Percentiles rank a stretch among this genome's conserved stretches.
Conservation (phyloP, 306 rosid species). For the Elaeagnus macrophylla region DNA sequence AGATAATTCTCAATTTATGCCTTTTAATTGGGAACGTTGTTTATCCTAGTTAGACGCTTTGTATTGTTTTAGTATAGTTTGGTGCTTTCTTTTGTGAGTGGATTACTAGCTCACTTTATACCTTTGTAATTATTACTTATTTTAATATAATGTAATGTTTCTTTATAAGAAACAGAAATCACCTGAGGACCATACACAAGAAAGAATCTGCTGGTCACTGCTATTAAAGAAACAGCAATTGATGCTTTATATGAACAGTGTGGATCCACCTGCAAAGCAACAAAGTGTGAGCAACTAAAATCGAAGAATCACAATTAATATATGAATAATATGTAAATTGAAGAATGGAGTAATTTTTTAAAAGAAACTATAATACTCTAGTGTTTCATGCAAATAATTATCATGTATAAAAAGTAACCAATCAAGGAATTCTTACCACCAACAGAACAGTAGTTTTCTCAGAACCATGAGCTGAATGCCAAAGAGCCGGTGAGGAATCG, state of each 20-base stretch:
- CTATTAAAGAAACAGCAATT: constrained; percentile 48
- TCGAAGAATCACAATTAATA: no score
- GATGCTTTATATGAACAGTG: constrained; percentile 82
- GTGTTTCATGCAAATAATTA: constrained; percentile 12
- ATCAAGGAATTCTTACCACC: constrained; percentile 39
- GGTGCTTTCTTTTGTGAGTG: no score
- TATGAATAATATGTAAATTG: no score
- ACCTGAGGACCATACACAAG: constrained; percentile 77
- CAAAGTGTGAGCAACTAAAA: not conserved
- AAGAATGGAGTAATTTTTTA: not conserved
- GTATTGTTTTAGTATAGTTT: no score
- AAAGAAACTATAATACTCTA: not conserved
- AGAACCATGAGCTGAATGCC: constrained; percentile 56
- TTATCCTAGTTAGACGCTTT: no score
- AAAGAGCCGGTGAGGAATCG: constrained; percentile 79
- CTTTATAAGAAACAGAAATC: not conserved
- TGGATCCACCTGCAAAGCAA: constrained; percentile 73
- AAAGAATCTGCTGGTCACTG: constrained; percentile 76
- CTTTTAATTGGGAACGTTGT: no score
- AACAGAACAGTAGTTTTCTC: constrained; percentile 74
- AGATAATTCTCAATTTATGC: no score
- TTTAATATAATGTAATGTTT: no score
- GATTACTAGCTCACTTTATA: no score
- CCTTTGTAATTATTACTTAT: no score
- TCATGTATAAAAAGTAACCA: not conserved